Conservation (phyloP, 176 grass and related monocot genomes). For the Oryza brachyantha region DNA sequence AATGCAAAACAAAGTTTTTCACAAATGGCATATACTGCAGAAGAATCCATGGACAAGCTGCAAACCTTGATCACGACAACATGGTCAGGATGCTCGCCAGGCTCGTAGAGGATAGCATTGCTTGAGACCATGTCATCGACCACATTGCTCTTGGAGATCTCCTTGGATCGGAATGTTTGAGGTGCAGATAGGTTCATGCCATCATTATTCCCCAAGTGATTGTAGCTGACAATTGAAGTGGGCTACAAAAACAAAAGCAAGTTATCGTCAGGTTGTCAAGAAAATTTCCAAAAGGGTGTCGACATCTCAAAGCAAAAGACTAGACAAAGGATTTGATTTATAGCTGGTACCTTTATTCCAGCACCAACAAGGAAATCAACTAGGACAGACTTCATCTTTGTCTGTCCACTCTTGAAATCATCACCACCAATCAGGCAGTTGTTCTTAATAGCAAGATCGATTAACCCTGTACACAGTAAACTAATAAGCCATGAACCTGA, state of each 20-base stretch:
- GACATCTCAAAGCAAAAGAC: not conserved
- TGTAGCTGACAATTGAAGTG: conserved; percentile 98
- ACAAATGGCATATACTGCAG: not conserved
- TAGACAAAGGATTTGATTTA: not conserved
- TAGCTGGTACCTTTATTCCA: conserved; percentile 77
- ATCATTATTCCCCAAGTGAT: conserved; percentile 94
- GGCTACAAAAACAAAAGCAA: conserved; percentile 49
- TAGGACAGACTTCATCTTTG: conserved; percentile 97
- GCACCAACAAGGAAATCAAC: conserved; percentile 98
- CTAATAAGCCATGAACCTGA: not conserved
- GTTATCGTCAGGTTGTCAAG: not conserved
- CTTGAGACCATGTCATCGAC: conserved; percentile 99
- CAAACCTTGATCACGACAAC: conserved; percentile 95
- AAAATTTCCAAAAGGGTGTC: not conserved
- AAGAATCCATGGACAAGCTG: not conserved
- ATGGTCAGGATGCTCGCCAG: conserved; percentile 90
- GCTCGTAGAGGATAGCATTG: conserved; percentile 88
- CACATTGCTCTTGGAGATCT: conserved; percentile 98
- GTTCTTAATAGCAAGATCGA: conserved; percentile 87
- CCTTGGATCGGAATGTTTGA: conserved; percentile 94
- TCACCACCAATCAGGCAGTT: conserved; percentile 92
- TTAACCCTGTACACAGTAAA: conserved; percentile 63
- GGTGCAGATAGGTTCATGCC: conserved; percentile 95
- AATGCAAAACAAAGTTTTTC: not conserved
- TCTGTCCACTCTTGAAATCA: conserved; percentile 99